These are phyloP conservation scores for Coemansia sp. DNA, from an alignment of 192 early-diverging fungal species.

Conservation along the genomic window DNA sequence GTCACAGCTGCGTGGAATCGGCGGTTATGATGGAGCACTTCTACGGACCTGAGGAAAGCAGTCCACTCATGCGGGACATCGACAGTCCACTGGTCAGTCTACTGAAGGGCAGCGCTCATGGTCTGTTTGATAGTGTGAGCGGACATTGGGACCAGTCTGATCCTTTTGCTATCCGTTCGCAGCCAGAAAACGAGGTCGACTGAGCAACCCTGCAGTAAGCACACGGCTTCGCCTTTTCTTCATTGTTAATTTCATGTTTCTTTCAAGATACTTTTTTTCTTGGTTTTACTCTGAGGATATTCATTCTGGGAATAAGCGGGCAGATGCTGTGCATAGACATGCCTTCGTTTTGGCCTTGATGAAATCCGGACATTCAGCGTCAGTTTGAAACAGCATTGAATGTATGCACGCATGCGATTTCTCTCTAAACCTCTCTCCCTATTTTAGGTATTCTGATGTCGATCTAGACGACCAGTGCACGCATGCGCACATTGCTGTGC, in stretches of 20 bases:
- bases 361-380: too few species aligned
- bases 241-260: too few species aligned
- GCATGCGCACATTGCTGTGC: not conserved
- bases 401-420: not conserved
- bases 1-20: not conserved
- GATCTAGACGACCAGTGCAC: not conserved
- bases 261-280: conserved; percentile 1
- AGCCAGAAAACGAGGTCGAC: too few species aligned
- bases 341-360: too few species aligned
- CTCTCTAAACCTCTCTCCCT: not conserved
- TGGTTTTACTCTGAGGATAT: not conserved
- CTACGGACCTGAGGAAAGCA: not conserved
- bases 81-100: not conserved
- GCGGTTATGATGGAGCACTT: not conserved
- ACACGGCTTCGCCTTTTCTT: not conserved
- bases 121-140: not conserved
- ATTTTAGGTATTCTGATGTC: not conserved
- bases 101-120: not conserved
- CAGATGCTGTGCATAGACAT: too few species aligned
- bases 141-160: conserved; percentile 1
- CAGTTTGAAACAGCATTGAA: not conserved
- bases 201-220: too few species aligned
- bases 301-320: too few species aligned
- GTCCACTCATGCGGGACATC: not conserved
- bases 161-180: not conserved